Conservation (phyloP, 305 asterid genomes). For the Solanum hybrid region DNA sequence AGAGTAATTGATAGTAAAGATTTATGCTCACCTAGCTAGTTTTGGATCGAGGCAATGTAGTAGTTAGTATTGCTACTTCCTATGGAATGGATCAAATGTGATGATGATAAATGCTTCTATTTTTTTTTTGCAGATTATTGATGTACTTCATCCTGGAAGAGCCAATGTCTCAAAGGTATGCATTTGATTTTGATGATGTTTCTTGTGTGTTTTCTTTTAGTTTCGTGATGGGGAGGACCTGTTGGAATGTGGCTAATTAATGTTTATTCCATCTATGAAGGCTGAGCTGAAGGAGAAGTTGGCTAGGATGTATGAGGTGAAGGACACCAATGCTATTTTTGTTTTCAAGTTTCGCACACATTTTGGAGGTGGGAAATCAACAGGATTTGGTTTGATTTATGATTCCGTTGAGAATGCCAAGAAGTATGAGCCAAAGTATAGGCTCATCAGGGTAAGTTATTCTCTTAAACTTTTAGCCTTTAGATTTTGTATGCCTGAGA, state of each 20-base stretch:
- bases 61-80: neutral
- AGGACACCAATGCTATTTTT: conserved; percentile 21
- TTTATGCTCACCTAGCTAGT: neutral
- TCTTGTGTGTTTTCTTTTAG: neutral
- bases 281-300: conserved; percentile 25
- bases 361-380: conserved; percentile 28
- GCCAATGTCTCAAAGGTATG: conserved; percentile 21
- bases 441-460: conserved; percentile 24
- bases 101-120: neutral
- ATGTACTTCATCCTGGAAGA: conserved; percentile 28
- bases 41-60: neutral
- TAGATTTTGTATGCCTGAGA: neutral
- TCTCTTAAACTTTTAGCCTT: neutral
- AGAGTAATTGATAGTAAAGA: neutral
- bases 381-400: conserved; percentile 24
- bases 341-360: conserved; percentile 25
- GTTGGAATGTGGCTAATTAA: neutral
- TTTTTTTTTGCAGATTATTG: conserved; percentile 8
- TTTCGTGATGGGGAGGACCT: neutral
- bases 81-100: neutral
- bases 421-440: conserved; percentile 21
- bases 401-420: conserved; percentile 23
- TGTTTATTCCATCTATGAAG: neutral
- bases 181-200: neutral
- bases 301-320: conserved; percentile 25